phyloP scores from a whole-genome alignment of 352 stramenopile species.

The Globisporangium megalacanthum region DNA sequence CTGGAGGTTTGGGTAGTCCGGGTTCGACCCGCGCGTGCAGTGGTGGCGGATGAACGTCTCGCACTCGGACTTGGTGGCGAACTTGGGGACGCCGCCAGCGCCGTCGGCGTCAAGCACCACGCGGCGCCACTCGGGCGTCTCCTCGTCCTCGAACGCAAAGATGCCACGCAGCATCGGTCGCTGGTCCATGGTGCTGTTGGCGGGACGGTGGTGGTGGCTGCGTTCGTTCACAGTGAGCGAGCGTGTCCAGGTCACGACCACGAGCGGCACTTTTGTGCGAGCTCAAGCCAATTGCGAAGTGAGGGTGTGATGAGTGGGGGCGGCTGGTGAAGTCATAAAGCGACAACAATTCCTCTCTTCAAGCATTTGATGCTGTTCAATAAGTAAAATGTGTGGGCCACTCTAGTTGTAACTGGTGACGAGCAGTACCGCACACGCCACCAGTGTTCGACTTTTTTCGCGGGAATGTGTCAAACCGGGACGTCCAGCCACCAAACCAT shows the following conservation, averaged over 20 bases:
- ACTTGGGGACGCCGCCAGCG: constrained; percentile 74
- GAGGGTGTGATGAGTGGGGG: neutral
- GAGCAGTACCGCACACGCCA: neutral
- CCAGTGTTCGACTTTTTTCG: neutral
- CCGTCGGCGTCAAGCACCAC: constrained; percentile 58
- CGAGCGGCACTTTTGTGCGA: too few species aligned
- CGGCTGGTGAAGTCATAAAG: neutral
- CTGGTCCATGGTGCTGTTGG: constrained; percentile 39
- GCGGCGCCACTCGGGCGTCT: constrained; percentile 71
- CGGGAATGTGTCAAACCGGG: neutral
- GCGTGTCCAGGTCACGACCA: neutral
- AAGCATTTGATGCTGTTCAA: neutral
- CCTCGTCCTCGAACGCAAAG: constrained; percentile 85
- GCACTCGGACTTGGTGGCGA: constrained; percentile 84
- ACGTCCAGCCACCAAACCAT: too few species aligned
- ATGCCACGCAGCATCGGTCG: constrained; percentile 70
- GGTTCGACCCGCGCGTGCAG: constrained; percentile 86
- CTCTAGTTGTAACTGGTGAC: neutral
- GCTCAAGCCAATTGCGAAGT: constrained; percentile 3
- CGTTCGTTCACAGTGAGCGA: too few species aligned
- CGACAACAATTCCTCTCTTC: neutral
- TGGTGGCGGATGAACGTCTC: constrained; percentile 85
- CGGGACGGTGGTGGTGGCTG: neutral
- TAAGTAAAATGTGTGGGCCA: neutral
- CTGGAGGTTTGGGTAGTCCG: constrained; percentile 86